Evolutionary conservation across 371 early-diverging fungal genomes (phyloP), one percentile per base, ranked within the genome.

Genomic region (Mortierella sp.): DNA sequence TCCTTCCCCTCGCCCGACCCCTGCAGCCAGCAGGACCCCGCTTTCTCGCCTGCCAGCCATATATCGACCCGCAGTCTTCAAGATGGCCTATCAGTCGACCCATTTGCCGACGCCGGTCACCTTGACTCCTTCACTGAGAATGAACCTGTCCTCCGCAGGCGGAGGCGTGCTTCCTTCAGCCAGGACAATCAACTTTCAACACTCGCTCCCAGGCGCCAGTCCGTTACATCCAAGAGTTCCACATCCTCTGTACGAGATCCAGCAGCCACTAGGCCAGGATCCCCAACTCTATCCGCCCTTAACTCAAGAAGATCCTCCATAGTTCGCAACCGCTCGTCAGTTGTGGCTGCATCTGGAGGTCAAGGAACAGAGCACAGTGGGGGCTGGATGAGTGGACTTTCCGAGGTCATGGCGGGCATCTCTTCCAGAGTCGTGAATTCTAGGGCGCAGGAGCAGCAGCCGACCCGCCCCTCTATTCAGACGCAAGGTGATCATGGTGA

Each of bases 391-490:
- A 50, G 49, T 37, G 75, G 75, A 0, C 23, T 75, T 4, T 68
- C 75, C 2, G 75, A 75, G 8, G 60, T 56, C 23, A 68, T 75
- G 69, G 51, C 64, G 48, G 62, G 50, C 34, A 55, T 68, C n/a
- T 75, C 75, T 12, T 75, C 75, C 14, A 52, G 75, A 26, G 68
- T 68, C 4, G 75, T 75, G 30, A 68, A 68, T n/a, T 54, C 64
- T 4, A 57, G 75, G 41, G 58, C 75, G 2, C 75, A 75, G 48
- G 75, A 75, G 19, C 68, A 64, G 34, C 14, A 9, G 2, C 49
- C 50, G 14, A 42, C 8, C 8, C 53, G 58, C 12, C 34, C 49
- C 2, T 44, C 56, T 9, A 27, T 30, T 7, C 41, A 58, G 3
- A 31, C 70, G 11, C 54, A 59, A 19, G 31, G 28, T 9, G 60